phyloP scores from a whole-genome alignment of 768 basidiomycete genomes.

The Mycena capillaripes region DNA sequence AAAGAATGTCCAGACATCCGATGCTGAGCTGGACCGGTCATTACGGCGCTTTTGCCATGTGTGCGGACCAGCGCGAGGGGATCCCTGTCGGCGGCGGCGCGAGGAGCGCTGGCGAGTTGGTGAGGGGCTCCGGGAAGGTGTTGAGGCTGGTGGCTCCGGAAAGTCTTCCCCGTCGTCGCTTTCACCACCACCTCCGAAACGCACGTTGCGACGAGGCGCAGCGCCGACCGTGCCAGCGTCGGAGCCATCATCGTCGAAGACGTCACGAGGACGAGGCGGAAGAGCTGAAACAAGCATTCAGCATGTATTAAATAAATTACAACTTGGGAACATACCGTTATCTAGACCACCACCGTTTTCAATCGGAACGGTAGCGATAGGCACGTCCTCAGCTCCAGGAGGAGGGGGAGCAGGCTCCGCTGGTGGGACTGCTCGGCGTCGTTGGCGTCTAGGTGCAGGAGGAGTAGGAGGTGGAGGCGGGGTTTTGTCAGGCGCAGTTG shows the following conservation, averaged over 20 bases:
- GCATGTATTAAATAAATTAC: neutral
- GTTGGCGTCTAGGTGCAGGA: no score
- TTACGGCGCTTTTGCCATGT: neutral
- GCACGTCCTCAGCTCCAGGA: no score
- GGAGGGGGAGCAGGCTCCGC: no score
- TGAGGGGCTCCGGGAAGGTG: neutral
- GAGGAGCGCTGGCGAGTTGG: neutral
- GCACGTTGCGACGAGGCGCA: neutral
- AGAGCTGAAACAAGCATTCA: neutral
- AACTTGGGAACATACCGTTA: no score
- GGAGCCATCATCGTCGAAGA: constrained; percentile 2
- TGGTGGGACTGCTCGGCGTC: no score
- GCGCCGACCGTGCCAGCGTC: neutral
- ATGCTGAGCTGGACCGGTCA: neutral
- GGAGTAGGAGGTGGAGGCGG: no score
- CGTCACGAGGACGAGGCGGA: neutral
- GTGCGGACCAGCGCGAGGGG: constrained; percentile 16
- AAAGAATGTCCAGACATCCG: constrained; percentile 26
- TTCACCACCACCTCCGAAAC: neutral
- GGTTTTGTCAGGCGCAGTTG: no score
- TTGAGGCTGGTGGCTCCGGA: neutral
- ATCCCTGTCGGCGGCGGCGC: constrained; percentile 8
- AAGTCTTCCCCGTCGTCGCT: constrained; percentile 13
- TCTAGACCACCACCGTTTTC: no score
- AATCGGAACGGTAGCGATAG: no score